Percentiles rank a stretch among this genome's conserved stretches.
Conservation (phyloP, 75 land plant genomes). For the Adiantum capillusveneris region DNA sequence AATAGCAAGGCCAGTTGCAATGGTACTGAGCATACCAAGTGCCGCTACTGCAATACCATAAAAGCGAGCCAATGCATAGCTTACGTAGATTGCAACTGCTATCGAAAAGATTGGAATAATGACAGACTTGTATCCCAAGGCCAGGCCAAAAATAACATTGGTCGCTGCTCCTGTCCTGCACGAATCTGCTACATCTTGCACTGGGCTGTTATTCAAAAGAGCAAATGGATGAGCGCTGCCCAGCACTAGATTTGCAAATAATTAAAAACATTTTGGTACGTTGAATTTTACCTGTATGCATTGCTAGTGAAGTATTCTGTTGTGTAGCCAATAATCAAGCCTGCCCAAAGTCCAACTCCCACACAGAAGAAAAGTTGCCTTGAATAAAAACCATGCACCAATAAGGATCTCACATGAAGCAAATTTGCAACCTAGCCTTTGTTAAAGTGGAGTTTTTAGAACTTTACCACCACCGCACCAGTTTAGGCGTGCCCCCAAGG, state of each 20-base stretch:
- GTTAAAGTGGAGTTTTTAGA: not conserved
- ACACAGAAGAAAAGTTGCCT: conserved; percentile 70
- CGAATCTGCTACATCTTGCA: conserved; percentile 33
- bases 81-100: conserved; percentile 63
- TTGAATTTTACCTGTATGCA: conserved; percentile 44
- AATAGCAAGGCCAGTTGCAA: conserved; percentile 31
- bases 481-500: conserved; percentile 33
- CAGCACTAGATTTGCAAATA: too few relatives aligned
- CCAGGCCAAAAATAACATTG: conserved; percentile 27
- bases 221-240: too few relatives aligned
- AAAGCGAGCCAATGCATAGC: conserved; percentile 62
- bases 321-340: conserved; percentile 62
- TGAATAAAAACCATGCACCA: too few relatives aligned
- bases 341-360: conserved; percentile 57
- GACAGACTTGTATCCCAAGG: conserved; percentile 60
- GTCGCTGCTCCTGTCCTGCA: conserved; percentile 35
- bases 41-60: conserved; percentile 61
- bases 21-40: conserved; percentile 29
- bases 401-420: too few relatives aligned
- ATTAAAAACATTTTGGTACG: too few relatives aligned
- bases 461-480: conserved; percentile 47
- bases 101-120: conserved; percentile 73
- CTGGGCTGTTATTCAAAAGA: conserved; percentile 12
- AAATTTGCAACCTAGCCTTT: too few relatives aligned
- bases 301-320: conserved; percentile 77